A percentile compares a stretch with the other conserved stretches of the same genome.
Conservation (phyloP, 768 basidiomycete species). For the Collybia sordida region DNA sequence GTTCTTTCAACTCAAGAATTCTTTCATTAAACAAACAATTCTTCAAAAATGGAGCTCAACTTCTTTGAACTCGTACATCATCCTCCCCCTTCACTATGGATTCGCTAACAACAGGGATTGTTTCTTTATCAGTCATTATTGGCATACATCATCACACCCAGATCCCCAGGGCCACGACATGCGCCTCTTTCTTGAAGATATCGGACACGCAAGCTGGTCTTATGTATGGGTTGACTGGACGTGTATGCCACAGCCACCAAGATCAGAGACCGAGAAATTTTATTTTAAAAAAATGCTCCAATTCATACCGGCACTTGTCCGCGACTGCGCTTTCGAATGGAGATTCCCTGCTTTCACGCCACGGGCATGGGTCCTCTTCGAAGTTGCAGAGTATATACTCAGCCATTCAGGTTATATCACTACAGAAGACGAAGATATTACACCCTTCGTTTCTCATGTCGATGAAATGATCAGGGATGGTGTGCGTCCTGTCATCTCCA, state of each 20-base stretch:
- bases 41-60: neutral
- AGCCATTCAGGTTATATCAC: neutral
- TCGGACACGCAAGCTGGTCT: neutral
- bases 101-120: neutral
- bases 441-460: neutral
- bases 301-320: neutral
- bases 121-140: conserved; percentile 1
- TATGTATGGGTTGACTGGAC: neutral
- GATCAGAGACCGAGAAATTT: neutral
- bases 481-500: neutral
- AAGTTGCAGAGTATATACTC: neutral
- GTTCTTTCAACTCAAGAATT: neutral
- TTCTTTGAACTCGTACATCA: neutral
- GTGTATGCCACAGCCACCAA: neutral
- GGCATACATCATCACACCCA: neutral
- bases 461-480: neutral
- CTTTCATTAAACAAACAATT: neutral
- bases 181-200: neutral
- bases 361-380: neutral
- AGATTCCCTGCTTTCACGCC: neutral
- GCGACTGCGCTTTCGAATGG: neutral
- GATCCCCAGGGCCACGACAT: neutral
- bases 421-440: too few relatives aligned
- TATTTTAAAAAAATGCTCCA: neutral
- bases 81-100: neutral